Evolutionary conservation across 139 green algal species (phyloP).

Genomic region (Trebouxia sp.): DNA sequence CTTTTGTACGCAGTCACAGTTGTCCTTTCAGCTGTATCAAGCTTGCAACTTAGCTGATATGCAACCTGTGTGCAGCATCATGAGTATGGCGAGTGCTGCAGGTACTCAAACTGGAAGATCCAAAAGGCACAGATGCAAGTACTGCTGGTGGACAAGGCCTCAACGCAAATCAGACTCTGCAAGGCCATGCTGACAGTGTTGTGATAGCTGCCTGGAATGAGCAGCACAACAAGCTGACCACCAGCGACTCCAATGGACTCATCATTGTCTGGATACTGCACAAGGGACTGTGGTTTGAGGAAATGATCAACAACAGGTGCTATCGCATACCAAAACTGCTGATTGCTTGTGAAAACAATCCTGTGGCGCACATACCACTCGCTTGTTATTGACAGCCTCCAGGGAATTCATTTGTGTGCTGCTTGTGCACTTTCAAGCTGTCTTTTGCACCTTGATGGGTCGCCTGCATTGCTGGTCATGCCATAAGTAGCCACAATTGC

Average conservation of each 20-base stretch:
- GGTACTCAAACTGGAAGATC: slow-evolving; percentile 6
- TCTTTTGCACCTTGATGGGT: too few relatives aligned
- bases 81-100: slow-evolving; percentile 1
- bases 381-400: too few relatives aligned
- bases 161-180: slow-evolving; percentile 62
- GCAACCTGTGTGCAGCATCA: background rate
- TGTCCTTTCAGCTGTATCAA: background rate
- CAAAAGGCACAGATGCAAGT: background rate
- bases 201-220: slow-evolving; percentile 74
- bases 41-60: background rate
- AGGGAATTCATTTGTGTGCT: too few relatives aligned
- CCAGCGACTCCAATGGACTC: slow-evolving; percentile 74
- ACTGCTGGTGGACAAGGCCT: background rate
- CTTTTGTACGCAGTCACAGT: background rate
- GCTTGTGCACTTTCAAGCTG: too few relatives aligned
- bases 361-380: background rate
- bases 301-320: slow-evolving; percentile 91
- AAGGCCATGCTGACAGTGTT: slow-evolving; percentile 73
- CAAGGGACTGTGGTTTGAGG: slow-evolving; percentile 84
- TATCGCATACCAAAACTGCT: too few relatives aligned
- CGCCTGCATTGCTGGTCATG: too few relatives aligned
- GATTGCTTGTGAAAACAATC: too few relatives aligned
- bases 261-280: slow-evolving; percentile 90
- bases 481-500: too few relatives aligned
- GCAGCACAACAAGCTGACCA: slow-evolving; percentile 79